Percentiles rank a stretch among this genome's conserved stretches.
phyloP scores from a whole-genome alignment of 2,329 filamentous ascomycete species.

The Claviceps digitariae region DNA sequence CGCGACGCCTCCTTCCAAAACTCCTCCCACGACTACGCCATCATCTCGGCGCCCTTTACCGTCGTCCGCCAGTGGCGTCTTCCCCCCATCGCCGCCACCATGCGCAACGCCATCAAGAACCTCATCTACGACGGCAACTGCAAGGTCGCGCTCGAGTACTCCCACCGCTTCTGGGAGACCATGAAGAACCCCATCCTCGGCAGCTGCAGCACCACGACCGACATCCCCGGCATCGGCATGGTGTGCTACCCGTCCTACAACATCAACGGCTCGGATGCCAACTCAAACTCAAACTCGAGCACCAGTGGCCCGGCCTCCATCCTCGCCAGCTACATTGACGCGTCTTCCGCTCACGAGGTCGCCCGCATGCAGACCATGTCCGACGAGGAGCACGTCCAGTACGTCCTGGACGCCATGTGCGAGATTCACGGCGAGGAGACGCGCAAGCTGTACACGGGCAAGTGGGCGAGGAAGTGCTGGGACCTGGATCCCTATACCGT shows the following conservation, averaged over 20 bases:
- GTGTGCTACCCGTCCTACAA: conserved; percentile 57
- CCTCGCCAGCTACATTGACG: conserved; percentile 43
- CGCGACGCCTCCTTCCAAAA: conserved; percentile 26
- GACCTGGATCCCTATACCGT: conserved; percentile 44
- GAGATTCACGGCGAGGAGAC: conserved; percentile 52
- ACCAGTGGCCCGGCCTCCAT: conserved; percentile 45
- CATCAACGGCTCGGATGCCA: conserved; percentile 42
- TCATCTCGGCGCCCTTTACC: conserved; percentile 52
- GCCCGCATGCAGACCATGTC: conserved; percentile 27
- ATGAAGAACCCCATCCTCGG: conserved; percentile 43
- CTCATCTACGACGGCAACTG: conserved; percentile 32
- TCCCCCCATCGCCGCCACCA: conserved; percentile 30
- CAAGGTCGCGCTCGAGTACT: conserved; percentile 54
- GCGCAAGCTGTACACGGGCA: conserved; percentile 48
- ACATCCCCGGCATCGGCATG: conserved; percentile 46
- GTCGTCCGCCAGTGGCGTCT: conserved; percentile 50
- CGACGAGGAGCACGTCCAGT: conserved; percentile 47
- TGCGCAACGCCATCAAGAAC: conserved; percentile 30
- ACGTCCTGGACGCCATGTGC: conserved; percentile 51
- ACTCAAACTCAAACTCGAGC: too few species aligned
- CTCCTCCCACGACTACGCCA: conserved; percentile 49
- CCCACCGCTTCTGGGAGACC: conserved; percentile 47
- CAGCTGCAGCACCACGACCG: conserved; percentile 41
- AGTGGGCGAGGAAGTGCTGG: conserved; percentile 54
- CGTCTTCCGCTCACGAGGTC: conserved; percentile 21